Base-by-base conservation (phyloP, 768 basidiomycete species). In the Termitomyces eurrhizus region DNA sequence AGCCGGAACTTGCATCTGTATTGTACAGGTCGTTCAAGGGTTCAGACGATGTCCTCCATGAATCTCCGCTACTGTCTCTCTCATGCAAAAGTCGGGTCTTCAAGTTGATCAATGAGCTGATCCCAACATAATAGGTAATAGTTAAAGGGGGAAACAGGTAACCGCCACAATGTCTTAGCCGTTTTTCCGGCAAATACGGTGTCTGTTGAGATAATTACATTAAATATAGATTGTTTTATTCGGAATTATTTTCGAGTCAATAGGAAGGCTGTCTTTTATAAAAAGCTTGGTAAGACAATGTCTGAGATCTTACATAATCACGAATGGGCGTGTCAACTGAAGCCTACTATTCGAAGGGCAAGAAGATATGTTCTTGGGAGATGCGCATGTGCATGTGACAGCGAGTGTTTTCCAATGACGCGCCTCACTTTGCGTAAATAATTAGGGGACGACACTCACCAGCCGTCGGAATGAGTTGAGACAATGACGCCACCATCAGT, bases 401-500 rank as follows among this genome's bases (percentile, higher is more conserved):
- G 18, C 8, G 16, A n/a, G 6, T 11, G 33, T 13, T 4, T 21
- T 7, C 11, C 11, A 13, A 44, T 52, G 32, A 29, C 37, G 26
- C 50, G 18, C 21, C 24, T 49, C 24, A 16, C 29, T 29, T 29
- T 29, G 29, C 21, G 16, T 18, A 9, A 21, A 21, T 11, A 9
- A 21, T 11, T 4, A 42, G 18, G 18, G 18, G 14, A 48, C 37
- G 29, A 29, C 4, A 29, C 4, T 29, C 16, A 21, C 39, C 37
- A 16, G 12, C 7, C 18, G 16, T 32, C 50, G 60, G 60, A 57
- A 49, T 21, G 7, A 16, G 42, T 11, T 62, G 56, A 62, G 62
- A 62, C 56, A 62, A 42, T 48, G 62, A 42, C 57, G 52, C 52
- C 52, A 49, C 62, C 45, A 45, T 46, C n/a, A 41, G 61, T 58